These are phyloP conservation scores for Leishmania aethiopica DNA, from an alignment of 208 protist species.

Conservation along the genomic window DNA sequence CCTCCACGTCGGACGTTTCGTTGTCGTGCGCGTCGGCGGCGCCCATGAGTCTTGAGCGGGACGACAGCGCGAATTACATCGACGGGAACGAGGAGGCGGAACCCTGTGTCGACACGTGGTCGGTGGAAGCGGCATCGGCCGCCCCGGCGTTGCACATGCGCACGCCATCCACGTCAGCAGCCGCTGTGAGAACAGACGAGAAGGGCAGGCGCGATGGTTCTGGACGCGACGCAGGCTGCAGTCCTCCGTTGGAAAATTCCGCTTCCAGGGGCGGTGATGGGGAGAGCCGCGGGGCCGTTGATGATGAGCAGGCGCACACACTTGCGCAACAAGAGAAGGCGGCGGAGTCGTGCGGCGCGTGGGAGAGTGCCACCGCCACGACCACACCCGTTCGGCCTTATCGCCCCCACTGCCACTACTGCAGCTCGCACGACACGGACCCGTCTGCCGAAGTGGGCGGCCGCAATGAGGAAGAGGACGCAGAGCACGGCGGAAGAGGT, in stretches of 20 bases:
- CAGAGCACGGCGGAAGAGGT: no score
- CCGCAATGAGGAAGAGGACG: background rate
- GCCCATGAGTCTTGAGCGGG: background rate
- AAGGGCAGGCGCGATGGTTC: background rate
- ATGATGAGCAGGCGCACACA: background rate
- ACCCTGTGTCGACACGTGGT: background rate
- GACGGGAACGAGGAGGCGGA: background rate
- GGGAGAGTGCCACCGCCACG: background rate
- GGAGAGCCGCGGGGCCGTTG: background rate
- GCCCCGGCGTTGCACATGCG: background rate
- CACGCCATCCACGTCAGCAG: background rate
- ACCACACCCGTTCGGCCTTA: background rate
- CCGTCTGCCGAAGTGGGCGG: background rate
- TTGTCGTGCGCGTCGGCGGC: background rate
- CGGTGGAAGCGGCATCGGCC: background rate
- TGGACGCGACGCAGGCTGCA: background rate
- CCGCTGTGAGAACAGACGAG: no score
- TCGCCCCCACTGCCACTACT: background rate
- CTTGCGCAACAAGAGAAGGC: background rate
- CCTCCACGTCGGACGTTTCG: slow-evolving; percentile 9
- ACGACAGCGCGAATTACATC: slow-evolving; percentile 3
- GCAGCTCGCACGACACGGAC: background rate
- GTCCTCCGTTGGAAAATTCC: background rate
- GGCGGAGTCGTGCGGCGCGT: background rate
- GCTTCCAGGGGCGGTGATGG: background rate